phyloP scores from a whole-genome alignment of 148 eudicot species.

The Fagopyrum homotropicum region DNA sequence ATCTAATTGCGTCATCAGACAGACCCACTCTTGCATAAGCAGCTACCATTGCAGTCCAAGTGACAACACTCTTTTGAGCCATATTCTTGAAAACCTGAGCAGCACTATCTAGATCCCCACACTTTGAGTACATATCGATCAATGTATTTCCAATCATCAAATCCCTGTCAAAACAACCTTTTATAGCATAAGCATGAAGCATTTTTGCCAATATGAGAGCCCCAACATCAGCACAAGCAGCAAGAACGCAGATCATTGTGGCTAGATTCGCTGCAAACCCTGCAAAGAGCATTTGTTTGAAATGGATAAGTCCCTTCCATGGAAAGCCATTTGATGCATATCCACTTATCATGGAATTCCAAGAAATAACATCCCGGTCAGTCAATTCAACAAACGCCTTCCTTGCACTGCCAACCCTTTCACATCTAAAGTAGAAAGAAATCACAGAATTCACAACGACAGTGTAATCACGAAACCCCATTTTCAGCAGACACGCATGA shows the following conservation, averaged over 20 bases:
- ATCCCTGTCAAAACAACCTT: conserved; percentile 15
- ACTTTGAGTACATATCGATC: conserved; percentile 21
- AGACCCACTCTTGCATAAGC: conserved; percentile 20
- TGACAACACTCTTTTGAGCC: conserved; percentile 30
- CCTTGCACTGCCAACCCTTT: conserved; percentile 36
- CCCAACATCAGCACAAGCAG: conserved; percentile 15
- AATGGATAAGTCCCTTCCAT: conserved; percentile 33
- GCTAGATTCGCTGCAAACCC: conserved; percentile 37
- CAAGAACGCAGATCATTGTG: conserved; percentile 28
- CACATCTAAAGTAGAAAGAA: conserved; percentile 44
- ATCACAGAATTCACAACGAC: conserved; percentile 53
- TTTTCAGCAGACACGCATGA: conserved; percentile 49
- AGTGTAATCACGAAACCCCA: conserved; percentile 32
- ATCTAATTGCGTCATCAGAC: conserved; percentile 16
- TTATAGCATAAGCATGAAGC: conserved; percentile 21
- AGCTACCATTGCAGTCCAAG: conserved; percentile 26
- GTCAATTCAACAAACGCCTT: conserved; percentile 48
- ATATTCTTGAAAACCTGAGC: conserved; percentile 11
- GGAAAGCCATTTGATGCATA: conserved; percentile 36
- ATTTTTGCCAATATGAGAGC: conserved; percentile 16
- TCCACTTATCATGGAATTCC: conserved; percentile 79
- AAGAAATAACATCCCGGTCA: conserved; percentile 53
- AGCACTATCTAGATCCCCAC: conserved; percentile 12
- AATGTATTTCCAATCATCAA: conserved; percentile 17
- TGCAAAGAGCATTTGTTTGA: conserved; percentile 32